Evolutionary conservation across 1,139 yeast species (phyloP), one percentile per base, ranked within the genome.

Genomic region (Blastobotrys elegans): DNA sequence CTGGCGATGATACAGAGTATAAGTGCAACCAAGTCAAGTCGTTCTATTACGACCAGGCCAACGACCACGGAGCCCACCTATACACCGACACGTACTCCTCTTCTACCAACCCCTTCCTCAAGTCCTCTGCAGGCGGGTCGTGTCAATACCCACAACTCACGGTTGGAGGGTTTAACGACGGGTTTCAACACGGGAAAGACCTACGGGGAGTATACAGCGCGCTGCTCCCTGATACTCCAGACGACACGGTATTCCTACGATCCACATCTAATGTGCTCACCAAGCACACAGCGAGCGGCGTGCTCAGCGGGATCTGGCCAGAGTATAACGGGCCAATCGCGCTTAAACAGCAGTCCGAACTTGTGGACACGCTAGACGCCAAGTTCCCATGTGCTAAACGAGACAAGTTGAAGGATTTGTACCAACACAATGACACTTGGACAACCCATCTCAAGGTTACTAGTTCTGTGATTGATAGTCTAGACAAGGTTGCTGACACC

Each of bases 111-210:
- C 56, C 53, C 26, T 53, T 53, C 39, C 32, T 48, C 17, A 46
- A 48, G 16, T 11, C 56, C 30, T 62, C 61, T 16, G 53, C 56
- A 40, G 60, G 61, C 26, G 64, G 64, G 11, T 56, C 67, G 3
- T 66, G 70, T 49, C 69, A 66, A 50, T 63, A 59, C 47, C 73
- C 73, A 2, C 71, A 70, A 50, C 60, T 70, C 46, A 64, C 72
- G 10, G 53, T 54, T 16, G 71, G 62, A 24, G 74, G 74, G 33
- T 59, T 68, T 27, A 51, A 56, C 17, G 73, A 70, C 44, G 66
- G 71, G 0, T 52, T 50, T 41, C 55, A 60, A 31, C 74, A 70
- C 48, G 74, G 74, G 30, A 45, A 45, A 20, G 74, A 70, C 46
- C 43, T 69, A 7, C 60, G 57, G 52, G 56, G 46, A 0, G 69